These are phyloP conservation scores for Brassica carinata DNA, from an alignment of 345 rosid genomes.

Conservation along the genomic window DNA sequence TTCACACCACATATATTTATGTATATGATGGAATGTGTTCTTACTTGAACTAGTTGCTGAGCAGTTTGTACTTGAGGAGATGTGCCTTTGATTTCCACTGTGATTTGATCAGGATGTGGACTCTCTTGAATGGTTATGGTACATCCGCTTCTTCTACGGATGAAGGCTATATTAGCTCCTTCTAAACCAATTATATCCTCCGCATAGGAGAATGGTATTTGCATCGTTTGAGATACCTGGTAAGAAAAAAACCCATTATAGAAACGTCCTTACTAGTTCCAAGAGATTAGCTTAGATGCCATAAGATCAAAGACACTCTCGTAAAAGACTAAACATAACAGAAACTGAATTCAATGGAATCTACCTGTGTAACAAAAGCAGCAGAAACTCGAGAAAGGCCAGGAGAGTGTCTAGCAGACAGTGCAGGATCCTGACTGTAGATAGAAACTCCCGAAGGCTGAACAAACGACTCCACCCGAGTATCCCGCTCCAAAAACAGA, in stretches of 20 bases:
- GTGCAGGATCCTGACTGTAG: conserved; percentile 60
- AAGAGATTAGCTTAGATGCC: background rate
- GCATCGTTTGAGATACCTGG: conserved; percentile 81
- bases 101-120: conserved; percentile 68
- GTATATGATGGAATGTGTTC: background rate
- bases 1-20: background rate
- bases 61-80: conserved; percentile 73
- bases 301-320: background rate
- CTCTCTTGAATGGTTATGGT: conserved; percentile 72
- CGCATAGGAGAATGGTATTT: conserved; percentile 77
- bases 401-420: conserved; percentile 51
- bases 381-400: conserved; percentile 52
- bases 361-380: conserved; percentile 65
- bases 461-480: conserved; percentile 51
- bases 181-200: conserved; percentile 81
- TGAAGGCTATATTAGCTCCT: conserved; percentile 74
- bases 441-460: conserved; percentile 57
- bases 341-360: background rate
- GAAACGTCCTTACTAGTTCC: background rate
- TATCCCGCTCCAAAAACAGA: conserved; percentile 56
- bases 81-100: conserved; percentile 81
- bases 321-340: conserved; percentile 7
- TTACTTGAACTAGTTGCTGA: conserved; percentile 78
- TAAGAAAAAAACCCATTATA: background rate
- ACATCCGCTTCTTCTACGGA: conserved; percentile 76